Evolutionary conservation across 495 filamentous ascomycete genomes (phyloP).

Genomic region (Beverwykella pulmonaria): DNA sequence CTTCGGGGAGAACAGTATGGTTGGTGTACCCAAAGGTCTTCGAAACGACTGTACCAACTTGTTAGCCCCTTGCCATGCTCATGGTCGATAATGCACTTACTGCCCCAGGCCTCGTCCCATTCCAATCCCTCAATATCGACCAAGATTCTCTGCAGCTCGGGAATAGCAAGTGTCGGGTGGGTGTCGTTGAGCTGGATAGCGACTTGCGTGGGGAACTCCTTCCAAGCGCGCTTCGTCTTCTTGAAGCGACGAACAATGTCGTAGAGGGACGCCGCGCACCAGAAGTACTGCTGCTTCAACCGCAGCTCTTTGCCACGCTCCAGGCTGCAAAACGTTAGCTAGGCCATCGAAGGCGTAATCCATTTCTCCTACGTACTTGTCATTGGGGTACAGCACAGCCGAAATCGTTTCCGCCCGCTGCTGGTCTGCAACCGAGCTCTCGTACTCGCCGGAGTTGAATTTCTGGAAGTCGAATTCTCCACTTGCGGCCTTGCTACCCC

Average conservation of each 20-base stretch:
- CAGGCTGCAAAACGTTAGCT: constrained; percentile 50
- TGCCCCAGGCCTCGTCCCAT: constrained; percentile 92
- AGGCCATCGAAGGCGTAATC: neutral
- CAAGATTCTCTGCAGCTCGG: constrained; percentile 90
- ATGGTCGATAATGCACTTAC: constrained; percentile 42
- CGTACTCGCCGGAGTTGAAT: constrained; percentile 98
- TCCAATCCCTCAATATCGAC: constrained; percentile 86
- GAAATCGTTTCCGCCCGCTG: constrained; percentile 97
- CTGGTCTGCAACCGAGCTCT: constrained; percentile 93
- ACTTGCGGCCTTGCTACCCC: constrained; percentile 95
- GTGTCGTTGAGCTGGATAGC: constrained; percentile 99
- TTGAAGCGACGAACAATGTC: constrained; percentile 98
- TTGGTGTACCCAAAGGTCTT: constrained; percentile 94
- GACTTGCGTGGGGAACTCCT: constrained; percentile 88
- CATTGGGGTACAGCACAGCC: constrained; percentile 95
- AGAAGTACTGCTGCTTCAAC: constrained; percentile 99
- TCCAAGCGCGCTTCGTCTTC: constrained; percentile 90
- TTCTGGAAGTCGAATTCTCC: constrained; percentile 99
- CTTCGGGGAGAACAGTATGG: constrained; percentile 95
- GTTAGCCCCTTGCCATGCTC: constrained; percentile 18
- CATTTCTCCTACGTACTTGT: constrained; percentile 58
- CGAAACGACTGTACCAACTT: constrained; percentile 48
- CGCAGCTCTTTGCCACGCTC: constrained; percentile 96
- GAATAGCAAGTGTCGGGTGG: constrained; percentile 93
- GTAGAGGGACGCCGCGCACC: constrained; percentile 93